Conservation (phyloP, 2,329 filamentous ascomycete species). For the Herpotrichia juniperi region DNA sequence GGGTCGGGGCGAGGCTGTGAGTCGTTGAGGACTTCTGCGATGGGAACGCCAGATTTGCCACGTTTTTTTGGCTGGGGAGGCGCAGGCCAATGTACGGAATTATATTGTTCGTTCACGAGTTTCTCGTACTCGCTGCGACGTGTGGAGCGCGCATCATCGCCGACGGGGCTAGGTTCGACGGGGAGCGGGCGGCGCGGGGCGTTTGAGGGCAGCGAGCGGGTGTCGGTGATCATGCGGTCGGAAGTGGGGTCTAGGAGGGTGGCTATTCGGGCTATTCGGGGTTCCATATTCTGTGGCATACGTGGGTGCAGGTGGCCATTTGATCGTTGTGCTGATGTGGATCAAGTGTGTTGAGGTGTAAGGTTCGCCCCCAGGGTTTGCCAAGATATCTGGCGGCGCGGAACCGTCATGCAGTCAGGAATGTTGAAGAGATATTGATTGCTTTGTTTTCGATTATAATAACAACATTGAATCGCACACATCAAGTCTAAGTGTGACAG, state of each 20-base stretch:
- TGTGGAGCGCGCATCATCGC: slow-evolving; percentile 13
- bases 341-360: too few species aligned
- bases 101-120: background rate
- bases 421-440: too few species aligned
- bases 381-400: too few species aligned
- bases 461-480: too few species aligned
- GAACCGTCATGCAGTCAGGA: too few species aligned
- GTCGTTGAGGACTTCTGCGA: slow-evolving; percentile 43
- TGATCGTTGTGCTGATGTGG: background rate
- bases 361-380: too few species aligned
- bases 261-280: slow-evolving; percentile 37
- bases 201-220: slow-evolving; percentile 14
- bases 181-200: slow-evolving; percentile 16
- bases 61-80: slow-evolving; percentile 6
- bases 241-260: slow-evolving; percentile 26
- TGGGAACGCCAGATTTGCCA: slow-evolving; percentile 36
- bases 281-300: slow-evolving; percentile 24
- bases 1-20: slow-evolving; percentile 22
- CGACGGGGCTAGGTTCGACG: slow-evolving; percentile 18
- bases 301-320: slow-evolving; percentile 2
- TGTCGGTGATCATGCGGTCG: slow-evolving; percentile 20
- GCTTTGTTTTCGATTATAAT: too few species aligned
- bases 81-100: background rate
- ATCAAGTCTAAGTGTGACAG: too few species aligned
- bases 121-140: slow-evolving; percentile 7